Conservation (phyloP, 257 asterid genomes). For the Leptodermis oblonga region DNA sequence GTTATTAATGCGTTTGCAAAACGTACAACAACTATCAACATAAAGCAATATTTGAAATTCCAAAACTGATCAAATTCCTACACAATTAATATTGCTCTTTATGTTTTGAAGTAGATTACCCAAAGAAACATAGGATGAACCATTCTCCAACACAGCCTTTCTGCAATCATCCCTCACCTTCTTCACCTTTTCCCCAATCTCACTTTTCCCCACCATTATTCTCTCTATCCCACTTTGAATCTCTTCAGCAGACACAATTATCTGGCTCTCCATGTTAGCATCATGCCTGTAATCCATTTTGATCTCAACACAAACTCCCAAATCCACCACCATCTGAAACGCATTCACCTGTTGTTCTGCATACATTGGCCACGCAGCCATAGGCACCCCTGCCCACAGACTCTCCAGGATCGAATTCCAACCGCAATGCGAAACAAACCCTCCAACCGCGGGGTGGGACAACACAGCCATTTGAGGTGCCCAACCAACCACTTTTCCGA, state of each 20-base stretch:
- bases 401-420: conserved; percentile 31
- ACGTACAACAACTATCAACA: too few species aligned
- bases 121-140: conserved; percentile 23
- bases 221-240: conserved; percentile 21
- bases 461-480: conserved; percentile 27
- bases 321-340: conserved; percentile 22
- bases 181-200: conserved; percentile 16
- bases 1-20: too few species aligned
- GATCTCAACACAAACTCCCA: conserved; percentile 21
- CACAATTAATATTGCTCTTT: background rate
- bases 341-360: conserved; percentile 35
- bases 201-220: conserved; percentile 13
- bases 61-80: background rate
- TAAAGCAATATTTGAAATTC: too few species aligned
- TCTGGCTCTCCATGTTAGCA: conserved; percentile 10
- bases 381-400: conserved; percentile 30
- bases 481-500: conserved; percentile 29
- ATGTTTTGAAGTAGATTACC: conserved; percentile 11
- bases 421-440: conserved; percentile 30
- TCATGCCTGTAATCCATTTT: conserved; percentile 27
- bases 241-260: conserved; percentile 15
- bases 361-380: conserved; percentile 32
- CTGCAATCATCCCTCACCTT: conserved; percentile 18
- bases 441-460: conserved; percentile 27
- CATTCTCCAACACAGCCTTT: conserved; percentile 12